Evolutionary conservation across 1,284 basidiomycete species (phyloP).

Genomic region (Ustilago loliicola): DNA sequence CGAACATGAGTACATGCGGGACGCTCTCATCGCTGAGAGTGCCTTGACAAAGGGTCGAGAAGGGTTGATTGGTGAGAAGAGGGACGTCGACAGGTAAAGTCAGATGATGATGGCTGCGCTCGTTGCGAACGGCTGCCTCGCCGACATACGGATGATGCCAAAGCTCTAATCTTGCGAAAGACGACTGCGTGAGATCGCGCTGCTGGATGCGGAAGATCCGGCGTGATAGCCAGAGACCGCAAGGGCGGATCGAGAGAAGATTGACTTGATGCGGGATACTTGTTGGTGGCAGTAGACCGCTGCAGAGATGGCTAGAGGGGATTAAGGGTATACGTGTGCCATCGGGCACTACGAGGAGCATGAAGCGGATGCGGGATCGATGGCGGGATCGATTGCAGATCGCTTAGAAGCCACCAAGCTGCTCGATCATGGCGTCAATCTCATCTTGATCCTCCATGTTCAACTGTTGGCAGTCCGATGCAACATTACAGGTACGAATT

Average conservation of each 20-base stretch:
- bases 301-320: neutral
- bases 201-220: no score
- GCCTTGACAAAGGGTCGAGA: neutral
- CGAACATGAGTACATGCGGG: neutral
- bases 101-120: no score
- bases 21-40: neutral
- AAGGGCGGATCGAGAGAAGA: no score
- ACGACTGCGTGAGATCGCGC: no score
- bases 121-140: no score
- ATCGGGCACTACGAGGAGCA: neutral
- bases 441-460: conserved; percentile 69
- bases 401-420: conserved; percentile 60
- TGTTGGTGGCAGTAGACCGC: no score
- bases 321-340: conserved; percentile 25
- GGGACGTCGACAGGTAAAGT: neutral
- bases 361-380: neutral
- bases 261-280: no score
- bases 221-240: no score
- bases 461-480: conserved; percentile 43
- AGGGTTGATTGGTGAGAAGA: neutral
- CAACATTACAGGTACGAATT: neutral
- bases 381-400: neutral
- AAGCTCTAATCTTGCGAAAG: neutral
- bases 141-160: neutral
- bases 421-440: conserved; percentile 70